Evolutionary conservation across 805 yeast species (phyloP), one percentile per base, ranked within the genome.

Genomic region (Starmerella floricola): DNA sequence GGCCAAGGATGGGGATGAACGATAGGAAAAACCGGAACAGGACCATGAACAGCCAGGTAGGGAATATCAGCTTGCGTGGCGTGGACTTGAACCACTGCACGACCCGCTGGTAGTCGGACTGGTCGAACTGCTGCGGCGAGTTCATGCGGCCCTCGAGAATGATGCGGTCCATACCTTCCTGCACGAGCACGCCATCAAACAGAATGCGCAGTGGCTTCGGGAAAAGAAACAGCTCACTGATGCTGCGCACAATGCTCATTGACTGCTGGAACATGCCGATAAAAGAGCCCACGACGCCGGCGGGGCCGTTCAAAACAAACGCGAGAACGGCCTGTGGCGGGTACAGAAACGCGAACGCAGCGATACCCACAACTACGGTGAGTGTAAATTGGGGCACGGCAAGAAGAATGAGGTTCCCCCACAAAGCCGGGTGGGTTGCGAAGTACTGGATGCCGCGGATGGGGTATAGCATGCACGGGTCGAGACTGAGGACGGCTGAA

Each of bases 1-100:
- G 80, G 0, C 86, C 86, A 5, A 73, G 16, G 6, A 76, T 29
- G 0, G 86, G 86, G 12, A 79, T 63, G 40, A 67, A 57, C 24
- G 70, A 67, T 11, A 77, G 53, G 0, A 63, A 13, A 15, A 72
- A 50, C 17, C 65, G 57, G 0, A 64, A 13, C 0, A 66, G 1
- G 2, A 67, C 62, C 41, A 67, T 62, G 6, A 59, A 15, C 0
- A 71, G 38, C 60, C 73, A 64, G 24, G 57, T 55, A 0, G 74
- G 72, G 18, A 72, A 64, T 1, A 66, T 45, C 18, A 66, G 21
- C 26, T 51, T 55, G 18, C 52, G 50, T 0, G 76, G 75, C 11
- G 66, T 37, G 3, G 56, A 42, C 41, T 60, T 58, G 26, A 67
- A 18, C 40, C 56, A 54, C 26, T 51, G 46, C 20, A 60, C 61